Conservation (phyloP, 306 rosid species). For the Castanea crenata region DNA sequence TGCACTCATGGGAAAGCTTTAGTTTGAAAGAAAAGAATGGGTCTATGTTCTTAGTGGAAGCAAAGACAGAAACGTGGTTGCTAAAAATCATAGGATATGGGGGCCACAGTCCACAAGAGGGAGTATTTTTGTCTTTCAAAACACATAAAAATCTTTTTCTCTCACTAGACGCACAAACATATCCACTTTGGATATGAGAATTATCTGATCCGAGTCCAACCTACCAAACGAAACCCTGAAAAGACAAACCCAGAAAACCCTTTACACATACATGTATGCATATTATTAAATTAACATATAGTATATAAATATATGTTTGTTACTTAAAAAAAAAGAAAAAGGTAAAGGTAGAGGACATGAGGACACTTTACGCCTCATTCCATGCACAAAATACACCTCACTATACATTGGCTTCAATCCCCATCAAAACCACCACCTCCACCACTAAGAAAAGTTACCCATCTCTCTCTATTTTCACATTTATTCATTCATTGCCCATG, state of each 20-base stretch:
- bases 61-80: constrained; percentile 8
- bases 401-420: constrained; percentile 3
- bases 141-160: constrained; percentile 14
- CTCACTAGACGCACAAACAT: constrained; percentile 38
- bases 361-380: constrained; percentile 53
- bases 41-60: constrained; percentile 29
- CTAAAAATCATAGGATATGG: constrained; percentile 30
- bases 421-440: background rate
- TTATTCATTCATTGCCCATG: background rate
- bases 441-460: background rate
- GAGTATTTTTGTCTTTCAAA: constrained; percentile 44
- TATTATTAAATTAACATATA: background rate
- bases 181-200: constrained; percentile 34
- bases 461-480: background rate
- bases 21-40: constrained; percentile 45
- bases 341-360: constrained; percentile 46
- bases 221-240: constrained; percentile 37
- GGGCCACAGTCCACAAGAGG: constrained; percentile 40
- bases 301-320: background rate
- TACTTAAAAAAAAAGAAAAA: constrained; percentile 9
- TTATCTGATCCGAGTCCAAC: constrained; percentile 12
- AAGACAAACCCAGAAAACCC: constrained; percentile 38
- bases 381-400: constrained; percentile 24
- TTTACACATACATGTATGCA: background rate
- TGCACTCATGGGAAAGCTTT: constrained; percentile 32